Percentiles rank a stretch among this genome's conserved stretches.
These are phyloP conservation scores for Kentomonas sorsogonicus DNA, from an alignment of 208 protist genomes.

Conservation along the genomic window DNA sequence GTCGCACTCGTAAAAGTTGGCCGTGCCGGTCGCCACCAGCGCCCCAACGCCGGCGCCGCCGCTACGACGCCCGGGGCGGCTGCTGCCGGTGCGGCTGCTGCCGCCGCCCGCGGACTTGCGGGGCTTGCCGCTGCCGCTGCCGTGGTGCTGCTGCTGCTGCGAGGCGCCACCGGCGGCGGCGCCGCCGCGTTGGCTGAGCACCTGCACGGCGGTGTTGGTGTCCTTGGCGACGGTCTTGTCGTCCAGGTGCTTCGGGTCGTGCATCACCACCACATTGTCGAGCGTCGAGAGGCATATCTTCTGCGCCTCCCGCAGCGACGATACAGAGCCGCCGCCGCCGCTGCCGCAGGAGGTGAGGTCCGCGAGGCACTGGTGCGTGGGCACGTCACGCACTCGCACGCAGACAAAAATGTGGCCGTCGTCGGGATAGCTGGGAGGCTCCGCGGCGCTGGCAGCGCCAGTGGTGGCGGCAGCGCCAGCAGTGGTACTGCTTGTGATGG, in stretches of 20 bases:
- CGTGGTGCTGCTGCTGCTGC: neutral
- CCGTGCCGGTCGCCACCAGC: constrained; percentile 41
- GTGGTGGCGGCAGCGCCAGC: neutral
- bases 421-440: constrained; percentile 32
- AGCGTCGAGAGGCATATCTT: constrained; percentile 66
- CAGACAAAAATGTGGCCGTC: constrained; percentile 78
- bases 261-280: constrained; percentile 69
- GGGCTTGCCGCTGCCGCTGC: neutral
- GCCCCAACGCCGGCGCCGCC: constrained; percentile 1
- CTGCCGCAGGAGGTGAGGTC: constrained; percentile 16
- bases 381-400: constrained; percentile 59
- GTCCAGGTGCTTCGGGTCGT: constrained; percentile 57
- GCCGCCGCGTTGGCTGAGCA: constrained; percentile 38
- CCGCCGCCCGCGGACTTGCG: constrained; percentile 22
- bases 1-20: constrained; percentile 71
- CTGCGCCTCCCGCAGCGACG: constrained; percentile 25
- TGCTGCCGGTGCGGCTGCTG: constrained; percentile 14
- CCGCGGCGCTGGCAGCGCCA: neutral
- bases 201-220: constrained; percentile 52
- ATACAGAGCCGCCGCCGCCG: constrained; percentile 10
- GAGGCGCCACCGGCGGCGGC: neutral
- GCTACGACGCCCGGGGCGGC: constrained; percentile 5
- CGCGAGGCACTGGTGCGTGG: constrained; percentile 19
- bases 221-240: constrained; percentile 47
- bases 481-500: too few species aligned